A percentile compares a stretch with the other conserved stretches of the same genome.
phyloP scores from a whole-genome alignment of 2,329 filamentous ascomycete species.

The Clonostachys solani region DNA sequence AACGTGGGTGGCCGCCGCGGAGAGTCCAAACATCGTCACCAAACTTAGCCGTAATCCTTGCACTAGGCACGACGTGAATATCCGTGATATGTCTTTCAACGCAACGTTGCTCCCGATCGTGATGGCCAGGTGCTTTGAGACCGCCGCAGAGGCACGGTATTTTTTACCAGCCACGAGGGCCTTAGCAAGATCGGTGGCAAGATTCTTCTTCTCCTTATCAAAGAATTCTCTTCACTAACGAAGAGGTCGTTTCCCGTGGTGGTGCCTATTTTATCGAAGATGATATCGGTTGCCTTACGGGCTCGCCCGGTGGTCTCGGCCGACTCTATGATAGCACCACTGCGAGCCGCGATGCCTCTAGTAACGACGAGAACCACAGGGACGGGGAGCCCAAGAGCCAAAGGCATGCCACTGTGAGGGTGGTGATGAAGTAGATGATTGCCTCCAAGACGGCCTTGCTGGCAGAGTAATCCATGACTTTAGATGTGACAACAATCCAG shows the following conservation, averaged over 20 bases:
- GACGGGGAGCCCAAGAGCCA: slow-evolving; percentile 62
- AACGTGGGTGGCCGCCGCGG: slow-evolving; percentile 39
- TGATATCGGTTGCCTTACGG: slow-evolving; percentile 45
- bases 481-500: slow-evolving; percentile 40
- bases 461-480: slow-evolving; percentile 27
- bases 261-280: slow-evolving; percentile 65
- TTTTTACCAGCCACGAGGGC: slow-evolving; percentile 28
- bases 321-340: slow-evolving; percentile 55
- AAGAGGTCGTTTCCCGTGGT: slow-evolving; percentile 42
- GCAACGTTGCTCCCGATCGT: slow-evolving; percentile 10
- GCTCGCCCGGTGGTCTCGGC: slow-evolving; percentile 47
- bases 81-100: slow-evolving; percentile 8
- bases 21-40: slow-evolving; percentile 14
- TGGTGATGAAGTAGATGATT: slow-evolving; percentile 30
- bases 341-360: slow-evolving; percentile 50
- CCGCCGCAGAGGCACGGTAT: slow-evolving; percentile 45
- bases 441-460: slow-evolving; percentile 18
- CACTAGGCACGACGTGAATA: slow-evolving; percentile 31
- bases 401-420: slow-evolving; percentile 57
- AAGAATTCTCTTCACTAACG: slow-evolving; percentile 13
- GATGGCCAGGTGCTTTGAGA: slow-evolving; percentile 31
- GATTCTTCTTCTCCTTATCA: slow-evolving; percentile 7
- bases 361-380: slow-evolving; percentile 63
- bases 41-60: slow-evolving; percentile 28
- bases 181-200: slow-evolving; percentile 17